Evolutionary conservation across 768 basidiomycete genomes (phyloP), one percentile per base, ranked within the genome.

Genomic region (Amanita pseudoporphyria): DNA sequence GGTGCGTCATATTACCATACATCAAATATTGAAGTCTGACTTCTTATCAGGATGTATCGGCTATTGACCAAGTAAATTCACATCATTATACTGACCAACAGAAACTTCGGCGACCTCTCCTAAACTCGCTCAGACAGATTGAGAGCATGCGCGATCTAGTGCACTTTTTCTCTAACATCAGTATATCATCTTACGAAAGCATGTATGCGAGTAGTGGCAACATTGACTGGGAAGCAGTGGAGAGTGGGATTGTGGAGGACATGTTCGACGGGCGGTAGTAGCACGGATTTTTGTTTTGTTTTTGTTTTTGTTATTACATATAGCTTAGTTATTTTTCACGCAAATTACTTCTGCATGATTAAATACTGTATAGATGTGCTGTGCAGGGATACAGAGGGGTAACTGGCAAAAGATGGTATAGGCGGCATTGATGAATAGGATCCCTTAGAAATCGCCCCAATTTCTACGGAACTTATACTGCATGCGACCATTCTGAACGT

Each of bases 161-260:
- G n/a, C 78, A 84, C 1, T 99, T 99, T 71, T 93, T 98, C 65
- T 82, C 90, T 1, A 77, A 82, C 50, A 83, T 93, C 44, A 95
- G 92, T 64, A 81, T 95, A 45, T 72, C 83, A 4, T 84, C 87
- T 9, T 98, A 92, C 61, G 92, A 98, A 67, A 86, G 85, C 52
- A 76, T 95, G 41, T 99, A 97, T 63, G 78, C 79, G 6, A 84
- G 84, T 55, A 79, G 78, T 12, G 84, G 86, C 0, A 81, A 76
- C 49, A 71, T 98, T 16, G 94, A 98, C 60, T 95, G 90, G 92
- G 83, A 81, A 28, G 82, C 81, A 2, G 84, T 99, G 18, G 95
- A 98, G 65, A 72, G 71, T 40, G 80, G 83, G 5, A 64, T 99
- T 40, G 67, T 87, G 65, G 76, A 79, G 42, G 95, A 98, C 63